Conservation (phyloP, 1,139 yeast species). For the Arxiozyma heterogenica region DNA sequence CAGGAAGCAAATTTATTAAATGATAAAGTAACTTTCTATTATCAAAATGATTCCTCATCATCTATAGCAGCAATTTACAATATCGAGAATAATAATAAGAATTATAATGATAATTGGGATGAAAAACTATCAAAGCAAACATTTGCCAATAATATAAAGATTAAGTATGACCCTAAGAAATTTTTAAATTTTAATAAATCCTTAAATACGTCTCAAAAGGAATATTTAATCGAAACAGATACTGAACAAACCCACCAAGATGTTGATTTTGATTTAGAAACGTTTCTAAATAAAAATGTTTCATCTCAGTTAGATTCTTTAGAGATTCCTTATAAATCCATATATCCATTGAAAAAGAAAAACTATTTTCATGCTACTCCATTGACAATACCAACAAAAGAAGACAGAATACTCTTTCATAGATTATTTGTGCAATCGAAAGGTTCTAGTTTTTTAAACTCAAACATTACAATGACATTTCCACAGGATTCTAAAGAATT, state of each 20-base stretch:
- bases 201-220: conserved; percentile 4
- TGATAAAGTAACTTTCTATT: conserved; percentile 13
- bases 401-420: conserved; percentile 23
- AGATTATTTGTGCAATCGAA: conserved; percentile 14
- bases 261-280: background rate
- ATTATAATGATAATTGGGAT: background rate
- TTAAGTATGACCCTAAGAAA: conserved; percentile 22
- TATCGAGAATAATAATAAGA: background rate
- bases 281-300: background rate
- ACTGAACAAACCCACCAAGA: background rate
- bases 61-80: no score
- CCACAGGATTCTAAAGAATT: conserved; percentile 1
- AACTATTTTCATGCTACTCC: conserved; percentile 15
- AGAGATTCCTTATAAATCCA: conserved; percentile 4
- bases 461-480: conserved; percentile 19
- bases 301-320: background rate
- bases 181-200: conserved; percentile 20
- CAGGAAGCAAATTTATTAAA: conserved; percentile 18
- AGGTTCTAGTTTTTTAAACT: conserved; percentile 20
- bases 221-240: background rate
- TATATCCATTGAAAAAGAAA: conserved; percentile 19
- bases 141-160: conserved; percentile 11
- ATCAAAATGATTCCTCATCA: no score
- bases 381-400: conserved; percentile 19
- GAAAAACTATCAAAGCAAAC: background rate